Evolutionary conservation across 2,329 filamentous ascomycete species (phyloP), one percentile per base, ranked within the genome.

Genomic region (Phaeosphaeriaceae sp.): DNA sequence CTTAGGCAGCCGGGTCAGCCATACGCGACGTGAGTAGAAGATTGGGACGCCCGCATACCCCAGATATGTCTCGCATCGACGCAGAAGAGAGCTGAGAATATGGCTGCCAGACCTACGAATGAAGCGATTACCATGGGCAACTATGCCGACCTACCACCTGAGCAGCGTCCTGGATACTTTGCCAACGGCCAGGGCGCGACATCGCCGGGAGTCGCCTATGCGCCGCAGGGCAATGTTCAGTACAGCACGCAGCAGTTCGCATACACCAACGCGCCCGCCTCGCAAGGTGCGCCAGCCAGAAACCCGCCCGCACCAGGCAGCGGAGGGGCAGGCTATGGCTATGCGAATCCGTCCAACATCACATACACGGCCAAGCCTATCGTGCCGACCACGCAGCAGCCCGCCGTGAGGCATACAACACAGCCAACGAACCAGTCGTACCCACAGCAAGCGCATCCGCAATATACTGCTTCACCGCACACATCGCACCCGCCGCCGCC

Each of bases 331-430:
- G 75, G 73, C 59, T 75, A 80, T 40, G 36, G 36, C 60, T 83
- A 83, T 67, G 77, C 80, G 13, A 69, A 69, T 20, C 57, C 75
- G 20, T 78, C 80, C 9, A 76, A 77, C 33, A 74, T 82, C 54
- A 80, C 73, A 9, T 82, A 80, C 65, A 81, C 72, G n/a, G 65
- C 79, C 31, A 78, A 76, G 57, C 78, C 78, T 17, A 70, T 78
- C 22, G 68, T 57, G 33, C 24, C 63, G 27, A 62, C 54, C 54
- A 53, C 60, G 31, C 64, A 66, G 56, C 71, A 61, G 48, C 68
- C 70, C 41, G 24, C 60, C 13, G 62, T 76, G 41, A 63, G 67
- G 61, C 72, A 75, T 57, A 71, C 63, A 4, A 24, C 67, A 25
- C 69, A 72, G 58, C 63, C 70, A 7, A 59, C 60, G 48, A 65